phyloP scores from a whole-genome alignment of 2,329 filamentous ascomycete genomes.

The Colletotrichum sojae region DNA sequence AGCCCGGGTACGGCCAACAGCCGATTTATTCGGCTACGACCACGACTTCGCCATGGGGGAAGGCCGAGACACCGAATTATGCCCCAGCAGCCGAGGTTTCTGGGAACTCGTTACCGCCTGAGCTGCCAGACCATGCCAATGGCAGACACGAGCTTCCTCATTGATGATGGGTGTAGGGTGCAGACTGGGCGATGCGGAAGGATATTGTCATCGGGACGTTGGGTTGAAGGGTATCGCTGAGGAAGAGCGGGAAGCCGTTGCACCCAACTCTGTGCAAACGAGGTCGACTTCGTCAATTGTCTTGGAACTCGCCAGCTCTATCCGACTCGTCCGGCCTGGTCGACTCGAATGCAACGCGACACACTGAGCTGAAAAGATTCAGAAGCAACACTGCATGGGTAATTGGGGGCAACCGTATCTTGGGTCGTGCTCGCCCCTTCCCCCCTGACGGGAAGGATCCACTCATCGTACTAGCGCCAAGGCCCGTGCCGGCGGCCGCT shows the following conservation, averaged over 20 bases:
- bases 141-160: constrained; percentile 28
- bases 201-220: too few relatives aligned
- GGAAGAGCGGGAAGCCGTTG: neutral
- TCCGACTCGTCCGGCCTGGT: too few relatives aligned
- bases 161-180: neutral
- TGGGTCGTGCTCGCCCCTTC: too few relatives aligned
- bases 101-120: neutral
- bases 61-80: constrained; percentile 6
- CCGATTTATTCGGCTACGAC: neutral
- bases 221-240: neutral
- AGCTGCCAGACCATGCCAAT: constrained; percentile 5
- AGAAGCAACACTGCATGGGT: too few relatives aligned
- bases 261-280: neutral
- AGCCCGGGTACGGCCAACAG: constrained; percentile 4
- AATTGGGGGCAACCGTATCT: too few relatives aligned
- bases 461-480: too few relatives aligned
- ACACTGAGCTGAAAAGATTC: too few relatives aligned
- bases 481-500: too few relatives aligned
- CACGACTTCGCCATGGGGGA: constrained; percentile 3
- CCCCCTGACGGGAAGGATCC: too few relatives aligned
- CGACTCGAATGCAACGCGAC: too few relatives aligned
- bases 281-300: neutral
- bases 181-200: neutral
- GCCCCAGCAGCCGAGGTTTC: constrained; percentile 17
- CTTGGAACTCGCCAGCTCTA: neutral